Base-by-base conservation (phyloP, 176 grass and related monocot genomes). In the Rhynchospora breviuscula region DNA sequence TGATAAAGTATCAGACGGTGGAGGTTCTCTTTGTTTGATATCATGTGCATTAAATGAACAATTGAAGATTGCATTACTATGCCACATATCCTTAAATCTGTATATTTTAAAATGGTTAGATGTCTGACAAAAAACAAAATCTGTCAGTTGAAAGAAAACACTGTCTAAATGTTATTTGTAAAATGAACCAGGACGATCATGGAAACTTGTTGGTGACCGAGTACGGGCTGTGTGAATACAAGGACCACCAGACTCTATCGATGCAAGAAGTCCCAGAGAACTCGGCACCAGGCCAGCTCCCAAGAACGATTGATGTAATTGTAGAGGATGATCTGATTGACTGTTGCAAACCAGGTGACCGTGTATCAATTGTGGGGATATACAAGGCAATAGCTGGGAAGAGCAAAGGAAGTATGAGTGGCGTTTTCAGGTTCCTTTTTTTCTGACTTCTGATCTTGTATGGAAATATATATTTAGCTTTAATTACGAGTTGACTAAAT, bases 181-280 rank as follows among this genome's bases (percentile, higher is more conserved):
- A 76, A 78, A 57, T 57, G 73, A 10, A 7, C 80, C 89, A 99
- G 96, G 96, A 99, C 84, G 96, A 99, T 17, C 92, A 89, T 14
- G 93, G 96, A 14, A 93, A 99, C 49, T 86, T 99, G 40, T 87
- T 99, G 83, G 93, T 99, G 33, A 99, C 96, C 8, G 96, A 99
- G 63, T 95, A 95, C 14, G 96, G 96, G 25, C 78, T 99, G 85
- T 99, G 93, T 82, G 86, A 95, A 84, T 99, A 99, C 78, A 99
- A 93, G 83, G 96, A 99, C 75, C 96, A 99, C 70, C 96, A 99
- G 86, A 95, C 93, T 59, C 58, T 95, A 72, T 99, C 93, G 7
- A 93, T 99, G 93, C 96, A 99, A 93, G 96, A 99, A 84, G 91
- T 99, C 8, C 96, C 93, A 84, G 96, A 99, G 89, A 99, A 95